Conservation (phyloP, 495 filamentous ascomycete genomes). For the Neurospora africana region DNA sequence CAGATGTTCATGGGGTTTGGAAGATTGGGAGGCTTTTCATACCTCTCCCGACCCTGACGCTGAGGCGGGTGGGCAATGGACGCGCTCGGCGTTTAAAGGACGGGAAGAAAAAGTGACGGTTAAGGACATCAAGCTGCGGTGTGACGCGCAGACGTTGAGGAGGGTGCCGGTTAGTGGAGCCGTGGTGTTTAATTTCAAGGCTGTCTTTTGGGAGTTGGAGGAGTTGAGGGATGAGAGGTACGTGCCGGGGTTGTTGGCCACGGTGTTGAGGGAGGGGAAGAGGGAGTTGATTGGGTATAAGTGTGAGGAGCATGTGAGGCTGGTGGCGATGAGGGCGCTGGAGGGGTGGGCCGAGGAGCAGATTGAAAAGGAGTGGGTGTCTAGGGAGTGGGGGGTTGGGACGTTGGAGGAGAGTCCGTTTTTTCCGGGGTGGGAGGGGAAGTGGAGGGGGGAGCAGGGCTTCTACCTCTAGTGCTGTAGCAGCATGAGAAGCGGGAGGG, state of each 20-base stretch:
- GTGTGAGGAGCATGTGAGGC: constrained; percentile 73
- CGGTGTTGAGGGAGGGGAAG: constrained; percentile 65
- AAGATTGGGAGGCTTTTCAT: constrained; percentile 67
- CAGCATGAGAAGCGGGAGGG: no score
- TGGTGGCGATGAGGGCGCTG: constrained; percentile 59
- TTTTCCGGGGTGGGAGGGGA: constrained; percentile 75
- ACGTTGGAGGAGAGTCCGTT: constrained; percentile 79
- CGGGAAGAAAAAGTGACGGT: constrained; percentile 35
- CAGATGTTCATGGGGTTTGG: constrained; percentile 80
- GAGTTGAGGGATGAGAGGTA: constrained; percentile 68
- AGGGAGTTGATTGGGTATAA: constrained; percentile 72
- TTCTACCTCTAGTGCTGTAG: constrained; percentile 37
- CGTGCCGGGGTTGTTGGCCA: constrained; percentile 56
- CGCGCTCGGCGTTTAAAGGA: constrained; percentile 10
- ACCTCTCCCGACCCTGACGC: constrained; percentile 7
- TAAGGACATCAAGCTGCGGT: constrained; percentile 61
- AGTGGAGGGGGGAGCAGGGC: constrained; percentile 71
- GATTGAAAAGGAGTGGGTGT: constrained; percentile 48
- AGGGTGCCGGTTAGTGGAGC: constrained; percentile 66
- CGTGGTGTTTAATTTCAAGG: constrained; percentile 88
- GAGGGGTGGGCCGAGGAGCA: constrained; percentile 64
- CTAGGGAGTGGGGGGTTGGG: constrained; percentile 54
- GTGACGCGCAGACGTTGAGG: constrained; percentile 87
- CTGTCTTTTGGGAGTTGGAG: constrained; percentile 65
- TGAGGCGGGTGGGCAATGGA: constrained; percentile 6